Conservation (phyloP, 2,329 filamentous ascomycete genomes). For the Lecanicillium sp. region DNA sequence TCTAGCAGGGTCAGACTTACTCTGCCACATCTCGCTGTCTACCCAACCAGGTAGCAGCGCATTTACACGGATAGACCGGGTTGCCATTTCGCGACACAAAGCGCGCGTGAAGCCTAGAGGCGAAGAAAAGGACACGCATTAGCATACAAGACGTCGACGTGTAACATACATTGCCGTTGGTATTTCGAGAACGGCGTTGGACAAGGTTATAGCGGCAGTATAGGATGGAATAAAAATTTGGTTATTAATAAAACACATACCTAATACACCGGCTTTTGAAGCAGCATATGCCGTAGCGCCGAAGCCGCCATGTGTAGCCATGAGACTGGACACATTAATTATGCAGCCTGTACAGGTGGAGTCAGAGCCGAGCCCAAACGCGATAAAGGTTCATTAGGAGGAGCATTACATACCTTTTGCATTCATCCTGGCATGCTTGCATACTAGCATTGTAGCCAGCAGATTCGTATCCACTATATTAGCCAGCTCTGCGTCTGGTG, state of each 20-base stretch:
- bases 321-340: constrained; percentile 73
- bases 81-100: constrained; percentile 54
- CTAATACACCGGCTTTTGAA: constrained; percentile 72
- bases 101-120: constrained; percentile 59
- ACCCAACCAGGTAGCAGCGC: constrained; percentile 79
- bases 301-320: constrained; percentile 59
- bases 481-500: constrained; percentile 41
- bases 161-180: no score
- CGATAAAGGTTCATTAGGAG: background rate
- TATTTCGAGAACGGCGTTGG: no score
- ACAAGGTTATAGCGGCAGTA: no score
- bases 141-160: no score
- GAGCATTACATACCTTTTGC: constrained; percentile 19
- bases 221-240: no score
- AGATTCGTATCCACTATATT: constrained; percentile 64
- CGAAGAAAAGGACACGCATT: constrained; percentile 1
- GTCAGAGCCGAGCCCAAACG: background rate
- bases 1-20: constrained; percentile 36
- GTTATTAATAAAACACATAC: no score
- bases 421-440: constrained; percentile 35
- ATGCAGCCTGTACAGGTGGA: constrained; percentile 49
- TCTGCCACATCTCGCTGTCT: constrained; percentile 68
- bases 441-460: constrained; percentile 54
- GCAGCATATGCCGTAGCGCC: constrained; percentile 71
- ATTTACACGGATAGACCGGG: constrained; percentile 64